Percentiles rank a stretch among this genome's conserved stretches.
These are phyloP conservation scores for Ascomycota sp. DNA, from an alignment of 2,329 filamentous ascomycete genomes.

Conservation along the genomic window DNA sequence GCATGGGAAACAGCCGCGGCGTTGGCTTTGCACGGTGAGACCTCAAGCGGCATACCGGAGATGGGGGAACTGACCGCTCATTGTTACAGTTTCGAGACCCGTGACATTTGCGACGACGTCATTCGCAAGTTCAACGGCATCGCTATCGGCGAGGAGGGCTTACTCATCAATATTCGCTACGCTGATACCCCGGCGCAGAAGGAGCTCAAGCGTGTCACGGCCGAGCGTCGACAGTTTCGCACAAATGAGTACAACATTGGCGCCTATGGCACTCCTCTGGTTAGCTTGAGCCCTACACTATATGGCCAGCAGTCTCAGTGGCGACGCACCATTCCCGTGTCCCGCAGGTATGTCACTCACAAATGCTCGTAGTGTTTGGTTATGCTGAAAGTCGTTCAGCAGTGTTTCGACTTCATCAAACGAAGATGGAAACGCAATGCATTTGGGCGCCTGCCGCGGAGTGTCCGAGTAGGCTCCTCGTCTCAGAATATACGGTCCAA, in stretches of 20 bases:
- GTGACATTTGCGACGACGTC: slow-evolving; percentile 77
- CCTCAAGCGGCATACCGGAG: too few relatives aligned
- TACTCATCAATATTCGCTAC: slow-evolving; percentile 84
- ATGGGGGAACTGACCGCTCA: too few relatives aligned
- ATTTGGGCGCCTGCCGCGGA: slow-evolving; percentile 13
- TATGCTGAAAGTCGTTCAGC: slow-evolving; percentile 3
- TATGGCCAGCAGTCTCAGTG: slow-evolving; percentile 17
- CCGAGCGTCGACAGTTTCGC: slow-evolving; percentile 84
- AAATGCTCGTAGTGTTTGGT: not conserved
- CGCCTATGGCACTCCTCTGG: slow-evolving; percentile 42
- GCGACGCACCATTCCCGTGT: slow-evolving; percentile 11
- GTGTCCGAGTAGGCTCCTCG: slow-evolving; percentile 16
- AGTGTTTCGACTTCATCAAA: slow-evolving; percentile 10
- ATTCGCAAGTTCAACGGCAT: slow-evolving; percentile 73
- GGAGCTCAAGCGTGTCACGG: slow-evolving; percentile 86
- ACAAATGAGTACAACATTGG: slow-evolving; percentile 84
- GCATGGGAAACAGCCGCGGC: slow-evolving; percentile 79
- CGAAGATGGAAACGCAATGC: slow-evolving; percentile 9
- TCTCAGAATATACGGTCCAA: slow-evolving; percentile 6
- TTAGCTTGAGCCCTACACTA: slow-evolving; percentile 26
- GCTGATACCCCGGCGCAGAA: slow-evolving; percentile 95
- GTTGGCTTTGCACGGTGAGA: slow-evolving; percentile 89
- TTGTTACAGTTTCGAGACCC: slow-evolving; percentile 79
- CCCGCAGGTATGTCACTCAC: slow-evolving; percentile 11
- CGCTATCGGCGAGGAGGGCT: slow-evolving; percentile 53